Conservation (phyloP, 805 yeast species). For the Maudiozyma saulgeensis region DNA sequence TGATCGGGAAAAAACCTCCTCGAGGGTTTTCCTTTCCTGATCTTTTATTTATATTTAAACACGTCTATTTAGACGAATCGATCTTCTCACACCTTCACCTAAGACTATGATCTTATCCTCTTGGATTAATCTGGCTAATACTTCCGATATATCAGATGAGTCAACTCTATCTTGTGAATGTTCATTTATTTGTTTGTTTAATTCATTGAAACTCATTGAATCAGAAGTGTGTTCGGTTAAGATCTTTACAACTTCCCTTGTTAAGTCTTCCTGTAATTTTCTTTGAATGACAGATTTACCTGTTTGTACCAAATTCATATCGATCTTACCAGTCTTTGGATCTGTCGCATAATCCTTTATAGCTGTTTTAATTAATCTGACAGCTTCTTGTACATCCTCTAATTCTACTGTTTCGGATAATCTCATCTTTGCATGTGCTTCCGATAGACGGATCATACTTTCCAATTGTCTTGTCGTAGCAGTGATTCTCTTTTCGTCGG, state of each 20-base stretch:
- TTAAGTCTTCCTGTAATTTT: conserved; percentile 61
- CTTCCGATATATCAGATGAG: conserved; percentile 59
- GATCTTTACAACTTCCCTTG: conserved; percentile 47
- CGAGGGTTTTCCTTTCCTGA: neutral
- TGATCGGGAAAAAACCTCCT: too few species aligned
- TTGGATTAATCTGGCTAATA: conserved; percentile 53
- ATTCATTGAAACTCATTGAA: conserved; percentile 47
- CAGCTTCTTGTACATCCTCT: conserved; percentile 86
- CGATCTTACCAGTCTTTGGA: conserved; percentile 92
- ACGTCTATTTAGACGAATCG: conserved; percentile 35
- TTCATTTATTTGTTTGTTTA: conserved; percentile 56
- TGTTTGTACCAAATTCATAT: conserved; percentile 94
- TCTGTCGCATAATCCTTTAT: conserved; percentile 97
- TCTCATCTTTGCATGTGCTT: conserved; percentile 97
- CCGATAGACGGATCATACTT: conserved; percentile 86
- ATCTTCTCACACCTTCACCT: conserved; percentile 66
- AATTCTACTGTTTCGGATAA: conserved; percentile 60
- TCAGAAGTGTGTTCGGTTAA: conserved; percentile 42
- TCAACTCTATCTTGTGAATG: conserved; percentile 51
- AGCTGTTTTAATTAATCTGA: conserved; percentile 83
- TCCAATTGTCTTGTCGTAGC: conserved; percentile 97
- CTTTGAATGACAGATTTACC: conserved; percentile 88
- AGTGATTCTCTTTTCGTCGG: conserved; percentile 83
- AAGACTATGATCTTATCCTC: conserved; percentile 60
- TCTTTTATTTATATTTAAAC: conserved; percentile 8